phyloP scores from a whole-genome alignment of 176 grass and related monocot genomes.

The Poa annua region DNA sequence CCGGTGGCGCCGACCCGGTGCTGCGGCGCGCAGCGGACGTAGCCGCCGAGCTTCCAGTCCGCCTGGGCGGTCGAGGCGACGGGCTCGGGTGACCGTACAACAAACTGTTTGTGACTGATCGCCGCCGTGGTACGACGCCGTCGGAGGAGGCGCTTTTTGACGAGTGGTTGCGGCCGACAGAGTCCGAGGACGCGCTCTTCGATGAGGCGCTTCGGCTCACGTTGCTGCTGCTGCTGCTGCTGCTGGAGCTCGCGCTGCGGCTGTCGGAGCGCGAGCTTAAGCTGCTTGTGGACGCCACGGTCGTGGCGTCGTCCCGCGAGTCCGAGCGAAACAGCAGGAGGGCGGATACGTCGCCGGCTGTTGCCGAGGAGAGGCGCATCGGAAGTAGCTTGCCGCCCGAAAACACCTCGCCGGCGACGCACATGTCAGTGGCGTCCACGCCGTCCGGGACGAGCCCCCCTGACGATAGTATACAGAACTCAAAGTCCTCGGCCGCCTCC shows the following conservation, averaged over 20 bases:
- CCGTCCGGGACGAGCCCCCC: slow-evolving; percentile 28
- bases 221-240: slow-evolving; percentile 40
- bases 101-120: slow-evolving; percentile 29
- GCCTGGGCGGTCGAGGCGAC: slow-evolving; percentile 34
- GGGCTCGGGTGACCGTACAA: slow-evolving; percentile 63
- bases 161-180: neutral
- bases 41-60: neutral
- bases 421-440: slow-evolving; percentile 40
- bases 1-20: slow-evolving; percentile 38
- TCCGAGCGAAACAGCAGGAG: slow-evolving; percentile 40
- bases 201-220: slow-evolving; percentile 50
- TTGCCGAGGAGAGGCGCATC: slow-evolving; percentile 39
- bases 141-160: neutral
- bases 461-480: slow-evolving; percentile 50
- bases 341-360: neutral
- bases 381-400: slow-evolving; percentile 61
- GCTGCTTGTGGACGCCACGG: slow-evolving; percentile 6
- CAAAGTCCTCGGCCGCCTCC: slow-evolving; percentile 45
- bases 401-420: slow-evolving; percentile 70
- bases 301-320: slow-evolving; percentile 30
- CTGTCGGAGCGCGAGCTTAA: slow-evolving; percentile 47
- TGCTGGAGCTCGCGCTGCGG: slow-evolving; percentile 50
- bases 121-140: slow-evolving; percentile 23
- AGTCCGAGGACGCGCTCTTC: neutral
- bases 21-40: slow-evolving; percentile 14